A percentile compares a stretch with the other conserved stretches of the same genome.
phyloP scores from a whole-genome alignment of 768 basidiomycete genomes.

The Lactarius tabidus region DNA sequence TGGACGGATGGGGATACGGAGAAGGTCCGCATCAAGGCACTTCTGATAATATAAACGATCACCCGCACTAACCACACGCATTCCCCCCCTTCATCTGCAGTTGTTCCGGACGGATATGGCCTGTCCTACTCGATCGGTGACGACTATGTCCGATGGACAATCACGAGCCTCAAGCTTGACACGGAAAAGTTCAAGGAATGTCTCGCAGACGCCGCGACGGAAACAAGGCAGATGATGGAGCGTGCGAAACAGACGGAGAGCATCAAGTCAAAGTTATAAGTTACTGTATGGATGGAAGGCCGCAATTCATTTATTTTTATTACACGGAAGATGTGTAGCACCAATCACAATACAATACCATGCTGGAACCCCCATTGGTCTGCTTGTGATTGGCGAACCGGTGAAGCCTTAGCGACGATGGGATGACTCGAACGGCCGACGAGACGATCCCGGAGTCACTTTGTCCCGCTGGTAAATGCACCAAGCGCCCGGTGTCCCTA shows the following conservation, averaged over 20 bases:
- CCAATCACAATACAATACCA: background rate
- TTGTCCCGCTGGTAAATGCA: background rate
- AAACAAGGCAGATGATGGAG: conserved; percentile 73
- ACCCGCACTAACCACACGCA: background rate
- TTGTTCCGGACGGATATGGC: conserved; percentile 90
- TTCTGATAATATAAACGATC: background rate
- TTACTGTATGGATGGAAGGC: background rate
- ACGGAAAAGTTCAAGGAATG: conserved; percentile 60
- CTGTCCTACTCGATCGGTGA: conserved; percentile 87
- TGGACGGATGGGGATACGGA: conserved; percentile 97
- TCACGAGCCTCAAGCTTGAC: conserved; percentile 64
- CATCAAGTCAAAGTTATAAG: conserved; percentile 5
- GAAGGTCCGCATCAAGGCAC: conserved; percentile 57
- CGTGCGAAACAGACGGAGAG: conserved; percentile 36
- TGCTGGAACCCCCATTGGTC: background rate
- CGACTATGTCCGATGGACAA: conserved; percentile 83
- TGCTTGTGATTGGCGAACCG: background rate
- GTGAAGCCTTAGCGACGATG: background rate
- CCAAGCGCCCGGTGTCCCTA: background rate
- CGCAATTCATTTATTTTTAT: background rate
- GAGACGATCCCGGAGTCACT: background rate
- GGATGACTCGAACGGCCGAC: background rate
- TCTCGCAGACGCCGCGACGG: conserved; percentile 76
- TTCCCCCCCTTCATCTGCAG: conserved; percentile 40
- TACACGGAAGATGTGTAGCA: background rate